Evolutionary conservation across 371 early-diverging fungal species (phyloP).

Genomic region (Phascolomyces articulosus): DNA sequence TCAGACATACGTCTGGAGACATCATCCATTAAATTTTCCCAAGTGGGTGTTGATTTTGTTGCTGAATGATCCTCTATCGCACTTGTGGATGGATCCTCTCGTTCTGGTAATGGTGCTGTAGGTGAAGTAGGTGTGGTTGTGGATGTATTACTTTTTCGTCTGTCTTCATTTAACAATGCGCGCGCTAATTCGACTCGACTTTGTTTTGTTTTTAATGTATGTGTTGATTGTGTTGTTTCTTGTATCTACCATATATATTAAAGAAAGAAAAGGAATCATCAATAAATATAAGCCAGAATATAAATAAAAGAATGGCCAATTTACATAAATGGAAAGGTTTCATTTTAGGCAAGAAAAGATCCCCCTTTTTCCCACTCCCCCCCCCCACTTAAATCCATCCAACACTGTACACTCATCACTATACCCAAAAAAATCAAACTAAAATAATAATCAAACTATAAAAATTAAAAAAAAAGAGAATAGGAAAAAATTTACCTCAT

Average conservation of each 20-base stretch:
- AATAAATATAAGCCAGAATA: neutral
- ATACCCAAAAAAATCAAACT: neutral
- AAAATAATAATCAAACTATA: too few relatives aligned
- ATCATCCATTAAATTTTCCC: constrained; percentile 23
- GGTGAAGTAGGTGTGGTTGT: neutral
- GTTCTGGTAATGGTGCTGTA: neutral
- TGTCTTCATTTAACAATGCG: constrained; percentile 33
- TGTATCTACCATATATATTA: neutral
- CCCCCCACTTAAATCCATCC: neutral
- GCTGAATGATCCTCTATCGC: neutral
- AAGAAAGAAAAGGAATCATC: neutral
- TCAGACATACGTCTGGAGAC: constrained; percentile 21
- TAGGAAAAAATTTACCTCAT: too few relatives aligned
- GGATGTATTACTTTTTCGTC: constrained; percentile 16
- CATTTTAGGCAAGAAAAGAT: neutral
- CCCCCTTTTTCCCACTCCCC: neutral
- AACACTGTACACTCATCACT: neutral
- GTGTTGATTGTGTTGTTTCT: constrained; percentile 3
- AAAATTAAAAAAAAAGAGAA: too few relatives aligned
- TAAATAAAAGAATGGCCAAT: neutral
- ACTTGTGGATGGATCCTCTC: neutral
- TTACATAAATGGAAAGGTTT: neutral
- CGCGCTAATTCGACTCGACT: constrained; percentile 34
- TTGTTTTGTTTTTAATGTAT: constrained; percentile 1
- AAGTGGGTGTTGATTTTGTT: neutral